These are phyloP conservation scores for Parasarocladium wereldwijsianum DNA, from an alignment of 2,329 filamentous ascomycete species.

Conservation along the genomic window DNA sequence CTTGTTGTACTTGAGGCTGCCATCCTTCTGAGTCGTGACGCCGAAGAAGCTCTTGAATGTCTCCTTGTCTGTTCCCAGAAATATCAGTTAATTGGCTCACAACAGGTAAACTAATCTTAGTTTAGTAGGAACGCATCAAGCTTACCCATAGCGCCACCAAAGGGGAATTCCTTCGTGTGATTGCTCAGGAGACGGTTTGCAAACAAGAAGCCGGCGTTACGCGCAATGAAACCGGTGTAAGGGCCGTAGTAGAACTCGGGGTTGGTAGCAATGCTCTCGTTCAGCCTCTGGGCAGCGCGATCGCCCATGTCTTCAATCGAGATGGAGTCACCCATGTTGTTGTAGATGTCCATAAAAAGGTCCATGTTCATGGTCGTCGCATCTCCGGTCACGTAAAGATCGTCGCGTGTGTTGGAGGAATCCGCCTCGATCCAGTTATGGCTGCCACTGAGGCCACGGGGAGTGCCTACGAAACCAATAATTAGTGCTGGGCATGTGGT, in stretches of 20 bases:
- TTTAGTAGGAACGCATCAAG: too few relatives aligned
- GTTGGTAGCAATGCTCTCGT: slow-evolving; percentile 32
- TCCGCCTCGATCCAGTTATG: slow-evolving; percentile 43
- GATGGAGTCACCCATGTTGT: slow-evolving; percentile 18
- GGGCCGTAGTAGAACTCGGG: slow-evolving; percentile 40
- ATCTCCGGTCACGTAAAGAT: slow-evolving; percentile 36
- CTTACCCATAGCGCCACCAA: slow-evolving; percentile 12
- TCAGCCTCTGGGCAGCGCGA: slow-evolving; percentile 27
- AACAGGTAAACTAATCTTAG: not conserved
- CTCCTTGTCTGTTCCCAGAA: slow-evolving; percentile 9
- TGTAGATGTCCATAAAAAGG: slow-evolving; percentile 33
- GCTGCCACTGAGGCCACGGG: slow-evolving; percentile 31
- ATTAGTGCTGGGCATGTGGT: not conserved
- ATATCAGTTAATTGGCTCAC: slow-evolving; percentile 1
- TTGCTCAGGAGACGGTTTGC: slow-evolving; percentile 27
- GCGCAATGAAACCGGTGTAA: slow-evolving; percentile 30
- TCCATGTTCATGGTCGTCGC: slow-evolving; percentile 34
- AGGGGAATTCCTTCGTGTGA: slow-evolving; percentile 24
- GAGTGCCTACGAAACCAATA: slow-evolving; percentile 12
- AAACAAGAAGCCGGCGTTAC: slow-evolving; percentile 33
- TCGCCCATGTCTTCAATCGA: slow-evolving; percentile 24
- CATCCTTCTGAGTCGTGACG: slow-evolving; percentile 20
- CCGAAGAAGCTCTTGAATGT: slow-evolving; percentile 31
- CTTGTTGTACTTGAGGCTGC: slow-evolving; percentile 24
- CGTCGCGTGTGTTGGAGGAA: slow-evolving; percentile 34